phyloP scores from a whole-genome alignment of 2,329 filamentous ascomycete genomes.

The Cercospora sojina region DNA sequence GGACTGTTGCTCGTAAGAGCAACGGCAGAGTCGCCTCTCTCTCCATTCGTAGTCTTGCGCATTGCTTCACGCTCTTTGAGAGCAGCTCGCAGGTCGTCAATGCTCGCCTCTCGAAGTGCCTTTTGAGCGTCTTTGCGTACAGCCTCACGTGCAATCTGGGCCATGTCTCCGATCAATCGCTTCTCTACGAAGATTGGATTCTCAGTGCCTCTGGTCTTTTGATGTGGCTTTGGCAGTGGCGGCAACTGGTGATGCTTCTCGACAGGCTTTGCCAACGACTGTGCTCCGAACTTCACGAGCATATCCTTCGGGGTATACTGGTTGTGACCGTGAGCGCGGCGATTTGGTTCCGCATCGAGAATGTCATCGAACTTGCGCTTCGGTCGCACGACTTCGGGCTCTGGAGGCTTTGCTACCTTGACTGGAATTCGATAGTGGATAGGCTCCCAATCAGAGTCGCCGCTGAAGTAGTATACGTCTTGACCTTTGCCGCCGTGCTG shows the following conservation, averaged over 20 bases:
- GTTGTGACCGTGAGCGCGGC: conserved; percentile 30
- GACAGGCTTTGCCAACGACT: conserved; percentile 22
- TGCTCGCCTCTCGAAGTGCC: not conserved
- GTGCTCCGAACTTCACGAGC: conserved; percentile 33
- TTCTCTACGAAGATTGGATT: conserved; percentile 13
- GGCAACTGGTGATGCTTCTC: conserved; percentile 15
- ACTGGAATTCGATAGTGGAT: conserved; percentile 24
- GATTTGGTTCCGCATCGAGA: conserved; percentile 21
- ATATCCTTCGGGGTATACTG: conserved; percentile 34
- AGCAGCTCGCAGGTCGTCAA: not conserved
- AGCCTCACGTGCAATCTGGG: conserved; percentile 11
- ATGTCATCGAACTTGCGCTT: conserved; percentile 28
- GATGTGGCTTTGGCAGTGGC: conserved; percentile 14
- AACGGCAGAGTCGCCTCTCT: not conserved
- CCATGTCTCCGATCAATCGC: conserved; percentile 12
- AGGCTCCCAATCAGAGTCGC: conserved; percentile 30
- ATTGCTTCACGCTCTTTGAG: not conserved
- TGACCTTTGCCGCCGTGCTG: conserved; percentile 21
- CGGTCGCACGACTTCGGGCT: conserved; percentile 12
- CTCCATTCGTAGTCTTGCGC: not conserved
- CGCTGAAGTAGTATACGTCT: conserved; percentile 33
- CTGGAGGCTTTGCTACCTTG: not conserved
- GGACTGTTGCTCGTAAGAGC: not conserved
- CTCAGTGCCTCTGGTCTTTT: not conserved
- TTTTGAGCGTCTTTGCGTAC: conserved; percentile 1